Conservation (phyloP, 805 yeast genomes). For the Helenozyma baotianmanensis region DNA sequence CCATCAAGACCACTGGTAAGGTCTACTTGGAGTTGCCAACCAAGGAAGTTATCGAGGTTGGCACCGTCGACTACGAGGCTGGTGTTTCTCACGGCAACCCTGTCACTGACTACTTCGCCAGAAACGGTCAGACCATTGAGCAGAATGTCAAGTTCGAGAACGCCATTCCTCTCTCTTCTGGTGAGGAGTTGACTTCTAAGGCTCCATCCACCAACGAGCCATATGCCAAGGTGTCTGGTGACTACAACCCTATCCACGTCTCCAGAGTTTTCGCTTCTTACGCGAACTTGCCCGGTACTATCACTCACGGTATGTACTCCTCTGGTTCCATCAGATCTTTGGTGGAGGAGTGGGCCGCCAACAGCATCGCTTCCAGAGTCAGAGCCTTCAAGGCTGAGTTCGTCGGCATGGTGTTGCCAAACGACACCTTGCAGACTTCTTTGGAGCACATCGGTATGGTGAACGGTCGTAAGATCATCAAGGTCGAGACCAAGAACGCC, state of each 20-base stretch:
- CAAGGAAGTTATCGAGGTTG: constrained; percentile 81
- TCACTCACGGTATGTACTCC: constrained; percentile 98
- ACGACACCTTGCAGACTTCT: constrained; percentile 79
- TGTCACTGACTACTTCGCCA: constrained; percentile 84
- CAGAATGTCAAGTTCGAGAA: constrained; percentile 90
- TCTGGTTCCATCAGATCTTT: constrained; percentile 92
- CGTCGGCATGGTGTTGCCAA: constrained; percentile 97
- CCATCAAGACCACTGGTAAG: constrained; percentile 80
- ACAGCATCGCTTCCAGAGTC: constrained; percentile 92
- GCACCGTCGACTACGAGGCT: constrained; percentile 80
- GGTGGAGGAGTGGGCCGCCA: constrained; percentile 98
- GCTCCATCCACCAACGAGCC: constrained; percentile 97
- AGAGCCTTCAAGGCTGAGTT: constrained; percentile 88
- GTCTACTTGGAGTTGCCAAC: constrained; percentile 87
- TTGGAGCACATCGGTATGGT: constrained; percentile 98
- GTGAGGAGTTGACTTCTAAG: constrained; percentile 58
- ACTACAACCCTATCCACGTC: constrained; percentile 97
- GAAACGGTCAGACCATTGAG: constrained; percentile 92
- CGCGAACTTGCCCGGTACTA: constrained; percentile 93
- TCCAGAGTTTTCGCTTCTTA: constrained; percentile 91
- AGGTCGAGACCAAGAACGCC: constrained; percentile 81
- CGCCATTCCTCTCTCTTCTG: constrained; percentile 75
- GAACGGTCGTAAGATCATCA: constrained; percentile 95
- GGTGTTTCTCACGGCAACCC: constrained; percentile 96
- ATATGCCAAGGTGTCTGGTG: constrained; percentile 96